phyloP scores from a whole-genome alignment of 2,329 filamentous ascomycete genomes.

The Colletotrichum sp. region DNA sequence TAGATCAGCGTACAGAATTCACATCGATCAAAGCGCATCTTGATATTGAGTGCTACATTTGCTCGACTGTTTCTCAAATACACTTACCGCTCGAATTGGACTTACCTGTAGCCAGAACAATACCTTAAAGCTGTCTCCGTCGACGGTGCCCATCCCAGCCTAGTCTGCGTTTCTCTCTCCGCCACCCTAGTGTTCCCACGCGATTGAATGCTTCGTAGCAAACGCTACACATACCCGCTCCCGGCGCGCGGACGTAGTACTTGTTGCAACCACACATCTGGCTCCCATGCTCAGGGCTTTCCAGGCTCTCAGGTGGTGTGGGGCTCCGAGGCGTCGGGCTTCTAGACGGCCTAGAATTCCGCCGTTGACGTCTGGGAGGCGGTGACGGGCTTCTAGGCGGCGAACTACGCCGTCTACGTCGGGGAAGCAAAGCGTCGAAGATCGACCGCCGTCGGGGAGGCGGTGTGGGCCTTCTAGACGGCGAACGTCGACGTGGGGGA shows the following conservation, averaged over 20 bases:
- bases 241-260: neutral
- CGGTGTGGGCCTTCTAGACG: neutral
- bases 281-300: neutral
- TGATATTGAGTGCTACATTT: neutral
- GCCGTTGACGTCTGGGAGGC: neutral
- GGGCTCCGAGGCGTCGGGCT: neutral
- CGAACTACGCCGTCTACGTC: neutral
- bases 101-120: neutral
- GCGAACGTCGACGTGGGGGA: neutral
- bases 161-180: neutral
- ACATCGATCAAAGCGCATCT: neutral
- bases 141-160: neutral
- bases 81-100: neutral
- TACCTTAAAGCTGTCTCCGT: neutral
- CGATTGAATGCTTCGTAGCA: neutral
- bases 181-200: neutral
- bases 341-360: neutral
- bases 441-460: neutral
- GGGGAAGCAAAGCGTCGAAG: neutral
- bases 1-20: neutral
- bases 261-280: neutral
- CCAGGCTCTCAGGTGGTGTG: neutral
- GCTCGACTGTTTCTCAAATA: neutral
- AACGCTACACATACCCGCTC: neutral
- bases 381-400: neutral